These are phyloP conservation scores for Monilinia polystroma DNA, from an alignment of 2,329 filamentous ascomycete genomes.

Conservation along the genomic window DNA sequence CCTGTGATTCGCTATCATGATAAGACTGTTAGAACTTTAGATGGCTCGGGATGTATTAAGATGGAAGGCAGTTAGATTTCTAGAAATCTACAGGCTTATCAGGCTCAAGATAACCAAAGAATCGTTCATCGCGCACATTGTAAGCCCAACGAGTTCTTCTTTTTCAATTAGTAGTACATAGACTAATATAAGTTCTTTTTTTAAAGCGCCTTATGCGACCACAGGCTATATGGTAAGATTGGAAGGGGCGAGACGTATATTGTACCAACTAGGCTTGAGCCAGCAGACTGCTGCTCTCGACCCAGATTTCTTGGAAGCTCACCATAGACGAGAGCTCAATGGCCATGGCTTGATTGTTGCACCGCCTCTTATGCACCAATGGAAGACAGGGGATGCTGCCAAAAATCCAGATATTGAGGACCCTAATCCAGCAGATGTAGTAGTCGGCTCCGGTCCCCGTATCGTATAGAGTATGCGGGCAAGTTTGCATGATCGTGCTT, in stretches of 20 bases:
- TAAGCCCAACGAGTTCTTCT: neutral
- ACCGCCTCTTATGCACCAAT: neutral
- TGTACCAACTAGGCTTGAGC: neutral
- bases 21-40: neutral
- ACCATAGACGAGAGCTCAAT: neutral
- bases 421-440: neutral
- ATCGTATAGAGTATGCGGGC: neutral
- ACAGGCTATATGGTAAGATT: slow-evolving; percentile 16
- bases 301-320: neutral
- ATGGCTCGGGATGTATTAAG: neutral
- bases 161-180: neutral
- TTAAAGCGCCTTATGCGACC: slow-evolving; percentile 4
- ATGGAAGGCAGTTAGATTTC: neutral
- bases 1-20: neutral
- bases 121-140: slow-evolving; percentile 2
- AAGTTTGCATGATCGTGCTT: neutral
- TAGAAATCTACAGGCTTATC: neutral
- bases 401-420: neutral
- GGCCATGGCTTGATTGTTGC: neutral
- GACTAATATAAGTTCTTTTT: neutral
- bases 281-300: slow-evolving; percentile 7
- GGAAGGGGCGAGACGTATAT: slow-evolving; percentile 6
- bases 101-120: slow-evolving; percentile 6
- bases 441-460: neutral
- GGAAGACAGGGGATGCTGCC: slow-evolving; percentile 5